Evolutionary conservation across 352 stramenopile genomes (phyloP), one percentile per base, ranked within the genome.

Genomic region (Globisporangium mamillatum): DNA sequence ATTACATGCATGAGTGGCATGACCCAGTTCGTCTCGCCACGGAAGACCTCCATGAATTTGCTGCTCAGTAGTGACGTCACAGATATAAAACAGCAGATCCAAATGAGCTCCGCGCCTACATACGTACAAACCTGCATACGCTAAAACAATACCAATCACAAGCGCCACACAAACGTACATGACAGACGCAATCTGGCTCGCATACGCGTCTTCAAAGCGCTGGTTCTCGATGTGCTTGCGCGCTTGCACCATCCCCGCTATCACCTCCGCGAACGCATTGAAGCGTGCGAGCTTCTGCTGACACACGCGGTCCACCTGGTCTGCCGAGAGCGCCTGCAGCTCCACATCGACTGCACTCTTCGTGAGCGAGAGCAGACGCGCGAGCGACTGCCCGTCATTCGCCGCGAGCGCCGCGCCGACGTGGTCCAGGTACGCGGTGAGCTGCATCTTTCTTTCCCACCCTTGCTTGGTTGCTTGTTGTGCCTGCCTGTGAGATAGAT

Each of bases 41-140:
- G 75, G 71, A 94, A 93, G 44, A 95, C 74, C 73, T 93, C 86
- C 82, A 95, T 93, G 52, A 95, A 93, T 65, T 95, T 94, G 56
- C 84, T 92, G 48, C 50, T 25, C n/a, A 56, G 2, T 16, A 54
- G 48, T 60, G 27, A 27, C 27, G 6, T 18, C 44, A 52, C 6
- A 20, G 18, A 29, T 29, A 52, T 22, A 48, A 48, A 48, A 48
- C 41, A n/a, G 41, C 41, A 52, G 44, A 24, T 60, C 25, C 29
- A 46, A 10, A 12, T 36, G 18, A 59, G 24, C 53, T 18, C 10
- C 27, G 54, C 18, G 20, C 20, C 5, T 22, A 2, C 44, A 52
- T 22, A 10, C 44, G 18, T 52, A 52, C 18, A 52, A 1, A 22
- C 8, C 44, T 18, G 9, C 10, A 48, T n/a, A 48, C 2, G 16